Evolutionary conservation across 345 rosid genomes (phyloP).

Genomic region (Camelina sativa): DNA sequence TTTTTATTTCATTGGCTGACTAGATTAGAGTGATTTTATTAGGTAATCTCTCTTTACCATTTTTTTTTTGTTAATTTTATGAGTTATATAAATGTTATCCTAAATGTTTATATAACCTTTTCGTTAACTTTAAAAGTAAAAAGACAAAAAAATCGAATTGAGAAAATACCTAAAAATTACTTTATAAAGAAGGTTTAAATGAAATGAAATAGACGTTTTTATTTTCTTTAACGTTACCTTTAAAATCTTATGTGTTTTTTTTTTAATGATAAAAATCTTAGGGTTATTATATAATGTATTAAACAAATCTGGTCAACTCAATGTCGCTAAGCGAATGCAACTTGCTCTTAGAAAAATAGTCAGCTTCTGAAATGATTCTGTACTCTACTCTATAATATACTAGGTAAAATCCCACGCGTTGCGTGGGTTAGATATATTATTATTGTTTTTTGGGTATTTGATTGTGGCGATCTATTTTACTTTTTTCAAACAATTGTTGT

Average conservation of each 20-base stretch:
- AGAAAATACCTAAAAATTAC: not conserved
- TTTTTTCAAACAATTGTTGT: too few relatives aligned
- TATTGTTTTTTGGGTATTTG: too few relatives aligned
- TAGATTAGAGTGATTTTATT: not conserved
- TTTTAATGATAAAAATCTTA: not conserved
- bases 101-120: not conserved
- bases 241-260: not conserved
- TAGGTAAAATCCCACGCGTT: too few relatives aligned
- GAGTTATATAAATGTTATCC: not conserved
- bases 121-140: not conserved
- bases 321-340: conserved; percentile 34
- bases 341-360: conserved; percentile 41
- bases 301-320: conserved; percentile 41
- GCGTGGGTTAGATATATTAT: too few relatives aligned
- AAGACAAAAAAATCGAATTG: not conserved
- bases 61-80: conserved; percentile 9
- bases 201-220: conserved; percentile 1
- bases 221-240: not conserved
- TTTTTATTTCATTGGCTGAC: conserved; percentile 20
- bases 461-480: too few relatives aligned
- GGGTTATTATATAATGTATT: conserved; percentile 26
- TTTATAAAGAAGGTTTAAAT: not conserved
- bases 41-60: not conserved
- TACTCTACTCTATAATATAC: conserved; percentile 27
- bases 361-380: conserved; percentile 44